Base-by-base conservation (phyloP, 2,329 filamentous ascomycete genomes). In the Tolypocladium pustulatum region DNA sequence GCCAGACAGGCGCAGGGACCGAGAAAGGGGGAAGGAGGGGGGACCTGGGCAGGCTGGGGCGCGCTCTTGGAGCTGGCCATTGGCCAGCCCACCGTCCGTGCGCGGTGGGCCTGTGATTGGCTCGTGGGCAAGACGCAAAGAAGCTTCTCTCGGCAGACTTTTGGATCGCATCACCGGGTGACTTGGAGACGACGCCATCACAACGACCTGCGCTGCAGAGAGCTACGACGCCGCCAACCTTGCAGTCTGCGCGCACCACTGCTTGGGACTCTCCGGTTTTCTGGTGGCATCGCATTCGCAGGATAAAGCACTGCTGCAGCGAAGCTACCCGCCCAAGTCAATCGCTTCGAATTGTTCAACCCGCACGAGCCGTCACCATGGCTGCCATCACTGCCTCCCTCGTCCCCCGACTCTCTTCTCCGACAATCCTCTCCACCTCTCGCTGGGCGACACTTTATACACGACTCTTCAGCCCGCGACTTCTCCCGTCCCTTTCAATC, bases 401-500 rank as follows among this genome's bases (percentile, higher is more conserved):
- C 62, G 73, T 88, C 59, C 83, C 85, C 56, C 77, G 80, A 61
- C 71, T 84, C 54, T 75, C 78, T 54, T 69, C 76, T 53, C 67
- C 75, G 59, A 71, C 71, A 54, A 68, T 75, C 57, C 69, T 75
- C 60, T 69, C 73, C 30, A 70, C 76, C 34, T 73, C 76, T 54
- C 73, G 74, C 66, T 76, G 76, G 60, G 69, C 75, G 8, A 73
- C 73, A 1, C 62, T 80, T 53, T 78, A 75, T 57, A 75, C 76
- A 53, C 73, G 76, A 57, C 76, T 78, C 61, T 69, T 78, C 58
- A 73, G 76, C 40, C 67, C 76, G 62, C 73, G 79, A 56, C 73
- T 81, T 65, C 72, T 85, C 60, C 78, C 79, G 59, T 80, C 78
- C 63, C 71, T 85, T 37, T 76, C 82, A 20, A 76, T 87, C 61